phyloP scores from a whole-genome alignment of 192 early-diverging fungal genomes.

The Gryganskiella cystojenkinii region DNA sequence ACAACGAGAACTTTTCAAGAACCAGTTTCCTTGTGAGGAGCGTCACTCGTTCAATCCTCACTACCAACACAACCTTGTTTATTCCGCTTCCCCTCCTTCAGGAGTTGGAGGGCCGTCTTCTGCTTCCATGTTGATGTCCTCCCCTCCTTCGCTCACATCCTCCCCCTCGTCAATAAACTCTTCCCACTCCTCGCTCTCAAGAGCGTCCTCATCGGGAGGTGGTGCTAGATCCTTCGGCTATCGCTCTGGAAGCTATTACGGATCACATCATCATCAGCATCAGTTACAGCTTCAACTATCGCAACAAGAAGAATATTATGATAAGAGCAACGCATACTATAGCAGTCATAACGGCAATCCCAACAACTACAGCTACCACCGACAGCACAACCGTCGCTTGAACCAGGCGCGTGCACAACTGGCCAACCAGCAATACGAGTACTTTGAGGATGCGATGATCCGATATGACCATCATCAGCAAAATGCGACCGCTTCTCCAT shows the following conservation, averaged over 20 bases:
- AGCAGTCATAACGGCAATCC: constrained; percentile 3
- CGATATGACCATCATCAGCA: constrained; percentile 18
- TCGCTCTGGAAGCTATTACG: no score
- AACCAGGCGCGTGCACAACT: constrained; percentile 9
- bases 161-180: constrained; percentile 18
- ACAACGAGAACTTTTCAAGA: constrained; percentile 14
- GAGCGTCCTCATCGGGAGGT: no score
- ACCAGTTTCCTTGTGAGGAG: constrained; percentile 41
- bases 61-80: constrained; percentile 43
- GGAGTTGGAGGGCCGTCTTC: no score
- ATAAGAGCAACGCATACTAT: not conserved
- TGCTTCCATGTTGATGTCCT: constrained; percentile 3
- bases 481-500: not conserved
- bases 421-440: constrained; percentile 17
- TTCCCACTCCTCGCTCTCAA: constrained; percentile 25
- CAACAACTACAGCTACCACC: constrained; percentile 28
- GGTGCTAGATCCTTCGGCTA: not conserved
- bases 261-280: no score
- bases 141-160: constrained; percentile 18
- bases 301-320: constrained; percentile 10
- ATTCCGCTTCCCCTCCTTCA: no score
- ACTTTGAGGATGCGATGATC: constrained; percentile 36
- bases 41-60: constrained; percentile 48
- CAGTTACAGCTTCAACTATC: no score
- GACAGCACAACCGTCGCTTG: constrained; percentile 24